phyloP scores from a whole-genome alignment of 768 basidiomycete species.

The Phanerochaete carnosa region DNA sequence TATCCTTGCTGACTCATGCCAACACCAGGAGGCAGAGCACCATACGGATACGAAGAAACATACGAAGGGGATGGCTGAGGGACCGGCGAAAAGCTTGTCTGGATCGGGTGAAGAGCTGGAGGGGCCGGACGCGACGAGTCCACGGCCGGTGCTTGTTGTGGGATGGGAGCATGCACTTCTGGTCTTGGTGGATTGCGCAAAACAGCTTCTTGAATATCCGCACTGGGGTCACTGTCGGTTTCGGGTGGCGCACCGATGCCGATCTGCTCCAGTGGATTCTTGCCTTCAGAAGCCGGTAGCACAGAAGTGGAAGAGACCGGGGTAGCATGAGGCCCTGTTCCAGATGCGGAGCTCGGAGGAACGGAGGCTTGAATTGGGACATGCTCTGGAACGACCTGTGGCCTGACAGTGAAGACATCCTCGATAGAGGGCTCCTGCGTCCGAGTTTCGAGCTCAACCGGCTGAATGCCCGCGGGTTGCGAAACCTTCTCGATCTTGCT shows the following conservation, averaged over 20 bases:
- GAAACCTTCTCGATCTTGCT: constrained; percentile 29
- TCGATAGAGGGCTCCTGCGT: constrained; percentile 42
- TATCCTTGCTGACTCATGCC: constrained; percentile 73
- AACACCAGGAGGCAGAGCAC: constrained; percentile 62
- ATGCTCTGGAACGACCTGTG: constrained; percentile 40
- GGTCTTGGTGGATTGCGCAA: constrained; percentile 34
- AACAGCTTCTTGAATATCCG: constrained; percentile 46
- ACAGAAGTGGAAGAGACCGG: neutral
- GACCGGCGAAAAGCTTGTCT: constrained; percentile 39
- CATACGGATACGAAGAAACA: constrained; percentile 65
- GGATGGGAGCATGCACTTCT: constrained; percentile 14
- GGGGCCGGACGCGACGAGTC: constrained; percentile 28
- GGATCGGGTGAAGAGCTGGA: constrained; percentile 39
- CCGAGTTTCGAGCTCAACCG: constrained; percentile 18
- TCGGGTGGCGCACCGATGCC: constrained; percentile 23
- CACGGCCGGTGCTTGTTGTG: constrained; percentile 10
- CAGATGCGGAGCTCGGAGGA: neutral
- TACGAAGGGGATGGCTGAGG: constrained; percentile 51
- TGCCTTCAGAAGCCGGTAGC: constrained; percentile 28
- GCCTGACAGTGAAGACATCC: constrained; percentile 57
- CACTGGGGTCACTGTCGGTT: constrained; percentile 7
- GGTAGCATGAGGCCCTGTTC: neutral
- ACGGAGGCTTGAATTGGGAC: constrained; percentile 10
- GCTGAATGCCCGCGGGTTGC: constrained; percentile 5
- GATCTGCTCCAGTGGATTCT: constrained; percentile 39